Conservation (phyloP, 805 yeast genomes). For the Candida dajiaensis region DNA sequence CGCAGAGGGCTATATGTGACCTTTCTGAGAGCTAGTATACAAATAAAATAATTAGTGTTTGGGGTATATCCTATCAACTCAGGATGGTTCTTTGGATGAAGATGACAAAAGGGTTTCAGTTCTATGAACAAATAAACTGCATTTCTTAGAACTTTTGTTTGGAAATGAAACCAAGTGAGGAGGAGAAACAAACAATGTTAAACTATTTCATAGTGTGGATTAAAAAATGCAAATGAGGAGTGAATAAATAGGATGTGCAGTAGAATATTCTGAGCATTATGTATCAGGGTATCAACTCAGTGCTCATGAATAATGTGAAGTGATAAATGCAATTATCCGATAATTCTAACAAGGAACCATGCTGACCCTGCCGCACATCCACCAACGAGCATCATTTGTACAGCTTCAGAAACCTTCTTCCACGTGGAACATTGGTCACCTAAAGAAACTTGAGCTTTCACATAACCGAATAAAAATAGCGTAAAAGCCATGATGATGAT, state of each 20-base stretch:
- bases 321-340: constrained; percentile 41
- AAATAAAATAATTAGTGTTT: not conserved
- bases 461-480: constrained; percentile 78
- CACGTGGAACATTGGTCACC: constrained; percentile 64
- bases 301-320: too few species aligned
- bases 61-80: not conserved
- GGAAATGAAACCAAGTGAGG: not conserved
- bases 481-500: constrained; percentile 81
- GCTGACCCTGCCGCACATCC: constrained; percentile 98
- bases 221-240: not conserved
- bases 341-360: constrained; percentile 79
- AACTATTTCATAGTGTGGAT: not conserved
- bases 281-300: not conserved
- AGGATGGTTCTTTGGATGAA: not conserved
- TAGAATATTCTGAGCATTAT: not conserved
- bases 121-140: too few species aligned
- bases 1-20: not conserved
- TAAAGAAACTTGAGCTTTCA: constrained; percentile 79
- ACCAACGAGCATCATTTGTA: constrained; percentile 91
- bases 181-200: not conserved
- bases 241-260: not conserved
- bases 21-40: not conserved
- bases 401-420: constrained; percentile 68
- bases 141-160: too few species aligned
- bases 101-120: too few species aligned